Conservation (phyloP, 2,329 filamentous ascomycete genomes). For the Chaetothyriales sp. region DNA sequence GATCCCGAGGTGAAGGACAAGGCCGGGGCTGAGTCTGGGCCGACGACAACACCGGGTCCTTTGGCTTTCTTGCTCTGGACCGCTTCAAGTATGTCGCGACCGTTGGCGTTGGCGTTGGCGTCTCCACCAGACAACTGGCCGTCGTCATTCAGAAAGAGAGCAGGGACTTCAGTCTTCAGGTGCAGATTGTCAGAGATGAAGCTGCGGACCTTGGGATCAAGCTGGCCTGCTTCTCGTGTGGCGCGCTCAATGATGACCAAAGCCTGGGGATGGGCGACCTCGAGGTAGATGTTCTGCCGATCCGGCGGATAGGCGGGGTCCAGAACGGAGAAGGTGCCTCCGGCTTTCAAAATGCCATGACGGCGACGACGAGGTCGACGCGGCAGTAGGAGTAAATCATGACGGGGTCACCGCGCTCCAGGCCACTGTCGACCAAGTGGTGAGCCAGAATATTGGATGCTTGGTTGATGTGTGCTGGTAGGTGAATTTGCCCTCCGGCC, state of each 20-base stretch:
- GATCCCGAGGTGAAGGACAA: slow-evolving; percentile 59
- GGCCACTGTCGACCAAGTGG: slow-evolving; percentile 59
- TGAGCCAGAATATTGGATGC: slow-evolving; percentile 68
- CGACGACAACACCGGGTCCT: slow-evolving; percentile 60
- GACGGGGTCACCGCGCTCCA: slow-evolving; percentile 70
- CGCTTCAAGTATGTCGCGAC: slow-evolving; percentile 52
- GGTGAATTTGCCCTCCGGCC: slow-evolving; percentile 55
- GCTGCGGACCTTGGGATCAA: slow-evolving; percentile 44
- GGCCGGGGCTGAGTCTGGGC: slow-evolving; percentile 71
- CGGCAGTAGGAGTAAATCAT: slow-evolving; percentile 82
- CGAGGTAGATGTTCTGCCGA: slow-evolving; percentile 68
- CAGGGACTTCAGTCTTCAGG: slow-evolving; percentile 62
- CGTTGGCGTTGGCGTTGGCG: too few species aligned
- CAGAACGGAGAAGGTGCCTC: slow-evolving; percentile 48
- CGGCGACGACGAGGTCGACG: slow-evolving; percentile 62
- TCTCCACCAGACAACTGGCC: slow-evolving; percentile 61
- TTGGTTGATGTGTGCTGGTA: slow-evolving; percentile 80
- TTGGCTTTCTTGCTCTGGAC: slow-evolving; percentile 40
- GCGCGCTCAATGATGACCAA: slow-evolving; percentile 62
- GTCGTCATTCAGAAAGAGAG: slow-evolving; percentile 56
- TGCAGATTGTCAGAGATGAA: slow-evolving; percentile 63
- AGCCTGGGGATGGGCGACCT: slow-evolving; percentile 60
- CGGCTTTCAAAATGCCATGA: slow-evolving; percentile 57
- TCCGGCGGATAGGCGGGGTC: slow-evolving; percentile 74
- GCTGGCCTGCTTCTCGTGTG: slow-evolving; percentile 51